phyloP scores from a whole-genome alignment of 2,329 filamentous ascomycete genomes.

The Cytospora paraplurivora region DNA sequence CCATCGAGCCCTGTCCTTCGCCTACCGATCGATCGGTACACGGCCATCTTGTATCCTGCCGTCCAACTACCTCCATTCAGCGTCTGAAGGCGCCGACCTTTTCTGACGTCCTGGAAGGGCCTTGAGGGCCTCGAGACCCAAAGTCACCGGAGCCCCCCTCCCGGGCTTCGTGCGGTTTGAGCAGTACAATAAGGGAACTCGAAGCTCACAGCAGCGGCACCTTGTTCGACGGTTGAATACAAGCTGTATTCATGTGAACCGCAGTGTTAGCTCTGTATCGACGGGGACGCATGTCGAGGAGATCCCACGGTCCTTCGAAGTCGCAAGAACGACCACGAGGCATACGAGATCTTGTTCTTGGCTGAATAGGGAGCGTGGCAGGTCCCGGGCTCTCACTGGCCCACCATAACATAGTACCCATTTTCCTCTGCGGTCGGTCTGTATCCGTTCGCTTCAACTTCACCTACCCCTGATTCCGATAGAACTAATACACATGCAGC shows the following conservation, averaged over 20 bases:
- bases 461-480: constrained; percentile 17
- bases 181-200: neutral
- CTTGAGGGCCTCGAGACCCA: neutral
- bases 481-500: constrained; percentile 9
- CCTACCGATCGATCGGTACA: constrained; percentile 10
- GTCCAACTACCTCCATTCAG: neutral
- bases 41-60: neutral
- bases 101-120: neutral
- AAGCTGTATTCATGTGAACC: neutral
- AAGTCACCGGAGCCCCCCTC: neutral
- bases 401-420: neutral
- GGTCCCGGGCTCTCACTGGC: constrained; percentile 7
- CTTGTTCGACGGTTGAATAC: neutral
- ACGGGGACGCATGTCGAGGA: neutral
- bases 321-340: neutral
- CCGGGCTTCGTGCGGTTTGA: neutral
- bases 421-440: constrained; percentile 18
- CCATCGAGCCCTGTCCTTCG: neutral
- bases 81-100: constrained; percentile 1
- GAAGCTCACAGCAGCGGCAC: neutral
- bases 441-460: constrained; percentile 10
- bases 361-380: neutral
- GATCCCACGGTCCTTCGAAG: neutral
- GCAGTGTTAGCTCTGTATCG: neutral
- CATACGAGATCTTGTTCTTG: neutral